Percentiles rank a stretch among this genome's conserved stretches.
Evolutionary conservation across 495 filamentous ascomycete genomes (phyloP).

Genomic region (Aspergillus sclerotioniger): DNA sequence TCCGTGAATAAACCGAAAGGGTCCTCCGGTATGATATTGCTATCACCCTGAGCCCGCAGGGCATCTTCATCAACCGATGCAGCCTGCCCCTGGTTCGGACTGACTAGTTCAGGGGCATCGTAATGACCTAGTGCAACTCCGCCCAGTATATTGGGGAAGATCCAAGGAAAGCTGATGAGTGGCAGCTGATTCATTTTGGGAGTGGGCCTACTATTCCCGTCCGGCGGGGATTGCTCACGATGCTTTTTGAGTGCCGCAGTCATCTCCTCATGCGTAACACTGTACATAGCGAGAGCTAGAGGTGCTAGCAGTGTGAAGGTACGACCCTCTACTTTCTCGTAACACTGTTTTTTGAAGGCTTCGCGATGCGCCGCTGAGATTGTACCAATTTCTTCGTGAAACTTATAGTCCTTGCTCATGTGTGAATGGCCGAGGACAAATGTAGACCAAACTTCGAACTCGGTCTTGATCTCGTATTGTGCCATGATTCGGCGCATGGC

Average conservation of each 20-base stretch:
- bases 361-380: constrained; percentile 64
- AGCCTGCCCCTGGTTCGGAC: too few relatives aligned
- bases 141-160: constrained; percentile 73
- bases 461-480: constrained; percentile 79
- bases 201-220: constrained; percentile 11
- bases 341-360: constrained; percentile 62
- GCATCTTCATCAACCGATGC: not conserved
- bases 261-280: constrained; percentile 71
- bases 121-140: constrained; percentile 57
- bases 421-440: constrained; percentile 74
- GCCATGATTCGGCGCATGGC: constrained; percentile 78
- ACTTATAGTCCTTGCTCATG: constrained; percentile 71
- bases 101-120: constrained; percentile 11
- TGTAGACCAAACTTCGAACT: constrained; percentile 87
- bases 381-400: constrained; percentile 74
- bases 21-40: not conserved
- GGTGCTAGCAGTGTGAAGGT: constrained; percentile 59
- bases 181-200: constrained; percentile 55
- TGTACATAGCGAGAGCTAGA: constrained; percentile 85
- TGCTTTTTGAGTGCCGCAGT: constrained; percentile 45
- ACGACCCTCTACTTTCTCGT: constrained; percentile 59
- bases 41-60: not conserved
- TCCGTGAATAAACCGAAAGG: constrained; percentile 16
- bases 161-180: constrained; percentile 91
- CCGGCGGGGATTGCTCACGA: constrained; percentile 26